Evolutionary conservation across 2,329 filamentous ascomycete genomes (phyloP).

Genomic region (Alternaria angustiovoidea): DNA sequence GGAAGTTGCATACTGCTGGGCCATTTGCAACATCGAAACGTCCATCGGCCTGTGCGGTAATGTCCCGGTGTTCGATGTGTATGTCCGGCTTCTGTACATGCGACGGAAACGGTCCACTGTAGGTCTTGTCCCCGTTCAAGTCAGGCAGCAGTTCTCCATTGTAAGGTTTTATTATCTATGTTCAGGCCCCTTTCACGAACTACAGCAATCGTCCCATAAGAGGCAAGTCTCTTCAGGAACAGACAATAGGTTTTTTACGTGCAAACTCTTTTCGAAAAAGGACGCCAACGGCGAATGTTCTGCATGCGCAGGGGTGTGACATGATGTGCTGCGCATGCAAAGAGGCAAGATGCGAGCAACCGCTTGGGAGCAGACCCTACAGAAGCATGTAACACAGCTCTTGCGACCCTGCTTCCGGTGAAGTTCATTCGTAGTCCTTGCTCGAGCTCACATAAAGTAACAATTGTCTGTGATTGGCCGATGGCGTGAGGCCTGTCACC

Average conservation of each 20-base stretch:
- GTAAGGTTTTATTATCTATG: neutral
- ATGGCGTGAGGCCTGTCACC: slow-evolving; percentile 22
- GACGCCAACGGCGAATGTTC: slow-evolving; percentile 12
- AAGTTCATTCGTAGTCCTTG: slow-evolving; percentile 26
- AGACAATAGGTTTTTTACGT: slow-evolving; percentile 20
- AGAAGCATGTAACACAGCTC: slow-evolving; percentile 34
- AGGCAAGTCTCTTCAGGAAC: slow-evolving; percentile 15
- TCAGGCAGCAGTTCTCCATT: neutral
- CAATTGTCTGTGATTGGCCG: slow-evolving; percentile 22
- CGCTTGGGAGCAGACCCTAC: slow-evolving; percentile 22
- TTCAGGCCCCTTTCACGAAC: neutral
- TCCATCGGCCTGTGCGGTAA: slow-evolving; percentile 5
- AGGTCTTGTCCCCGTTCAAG: neutral
- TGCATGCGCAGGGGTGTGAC: slow-evolving; percentile 7
- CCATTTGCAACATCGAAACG: slow-evolving; percentile 27
- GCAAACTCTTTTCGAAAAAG: slow-evolving; percentile 25
- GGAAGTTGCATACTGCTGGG: slow-evolving; percentile 34
- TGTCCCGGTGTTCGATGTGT: slow-evolving; percentile 17
- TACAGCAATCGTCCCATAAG: neutral
- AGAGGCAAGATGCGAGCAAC: slow-evolving; percentile 26
- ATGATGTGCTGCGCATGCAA: slow-evolving; percentile 25
- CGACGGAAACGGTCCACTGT: slow-evolving; percentile 22
- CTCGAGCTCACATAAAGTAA: slow-evolving; percentile 7
- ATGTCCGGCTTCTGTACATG: slow-evolving; percentile 29
- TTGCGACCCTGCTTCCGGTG: slow-evolving; percentile 34